These are phyloP conservation scores for Rhizophagus sp. DNA, from an alignment of 192 early-diverging fungal genomes.

Conservation along the genomic window DNA sequence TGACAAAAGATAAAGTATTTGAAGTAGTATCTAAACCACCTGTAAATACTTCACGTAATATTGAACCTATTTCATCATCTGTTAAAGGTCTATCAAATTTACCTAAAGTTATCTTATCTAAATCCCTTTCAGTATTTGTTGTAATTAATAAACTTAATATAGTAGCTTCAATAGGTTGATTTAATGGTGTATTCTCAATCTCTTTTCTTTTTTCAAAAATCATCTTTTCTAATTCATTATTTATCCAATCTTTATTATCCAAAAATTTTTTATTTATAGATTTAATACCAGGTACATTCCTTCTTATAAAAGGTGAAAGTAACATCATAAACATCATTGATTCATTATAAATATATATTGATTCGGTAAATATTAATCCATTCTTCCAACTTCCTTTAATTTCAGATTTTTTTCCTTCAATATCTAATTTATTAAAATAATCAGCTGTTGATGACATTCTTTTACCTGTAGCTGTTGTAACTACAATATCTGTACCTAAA, in stretches of 20 bases:
- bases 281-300: background rate
- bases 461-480: background rate
- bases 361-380: background rate
- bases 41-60: constrained; percentile 3
- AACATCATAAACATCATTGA: background rate
- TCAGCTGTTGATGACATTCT: background rate
- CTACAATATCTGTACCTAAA: background rate
- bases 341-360: background rate
- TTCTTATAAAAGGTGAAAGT: background rate
- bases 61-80: background rate
- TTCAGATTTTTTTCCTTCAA: background rate
- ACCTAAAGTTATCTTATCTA: background rate
- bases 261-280: background rate
- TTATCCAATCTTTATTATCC: constrained; percentile 2
- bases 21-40: constrained; percentile 18
- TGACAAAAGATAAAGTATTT: constrained; percentile 1
- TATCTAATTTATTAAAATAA: background rate
- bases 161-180: background rate
- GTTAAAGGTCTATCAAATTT: constrained; percentile 12
- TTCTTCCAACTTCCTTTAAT: background rate
- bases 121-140: constrained; percentile 19
- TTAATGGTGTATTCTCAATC: constrained; percentile 1
- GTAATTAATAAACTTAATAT: background rate
- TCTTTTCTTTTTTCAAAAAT: constrained; percentile 2
- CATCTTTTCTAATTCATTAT: background rate